These are phyloP conservation scores for Arabidopsis lyrata DNA, from an alignment of 441 rosid species.

Conservation along the genomic window DNA sequence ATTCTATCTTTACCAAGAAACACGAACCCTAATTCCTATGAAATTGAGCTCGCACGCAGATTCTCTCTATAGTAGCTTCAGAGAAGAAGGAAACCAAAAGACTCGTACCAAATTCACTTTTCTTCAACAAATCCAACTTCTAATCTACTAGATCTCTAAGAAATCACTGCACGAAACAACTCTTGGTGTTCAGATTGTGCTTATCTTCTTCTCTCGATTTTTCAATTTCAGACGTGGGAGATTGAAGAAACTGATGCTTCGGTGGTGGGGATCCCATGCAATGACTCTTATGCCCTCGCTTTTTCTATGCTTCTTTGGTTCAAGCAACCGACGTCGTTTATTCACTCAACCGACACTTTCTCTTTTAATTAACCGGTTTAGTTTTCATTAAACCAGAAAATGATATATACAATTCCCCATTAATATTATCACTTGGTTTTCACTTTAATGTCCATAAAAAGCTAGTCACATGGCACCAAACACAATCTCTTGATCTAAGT, in stretches of 20 bases:
- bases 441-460: too few relatives aligned
- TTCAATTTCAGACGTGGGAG: conserved; percentile 38
- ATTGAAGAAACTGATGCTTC: conserved; percentile 9
- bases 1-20: conserved; percentile 32
- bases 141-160: conserved; percentile 23
- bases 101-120: conserved; percentile 17
- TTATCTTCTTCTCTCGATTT: conserved; percentile 2
- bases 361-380: background rate
- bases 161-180: background rate
- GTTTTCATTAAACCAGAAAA: too few relatives aligned
- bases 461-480: too few relatives aligned
- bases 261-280: background rate
- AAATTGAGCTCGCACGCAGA: conserved; percentile 25
- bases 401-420: too few relatives aligned
- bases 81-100: conserved; percentile 19
- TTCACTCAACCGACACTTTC: conserved; percentile 25
- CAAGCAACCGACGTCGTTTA: conserved; percentile 28
- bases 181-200: background rate
- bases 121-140: conserved; percentile 22
- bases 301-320: conserved; percentile 8
- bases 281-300: conserved; percentile 34
- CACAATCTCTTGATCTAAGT: too few relatives aligned
- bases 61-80: conserved; percentile 23
- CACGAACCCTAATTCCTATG: conserved; percentile 42
- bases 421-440: too few relatives aligned